phyloP scores from a whole-genome alignment of 345 rosid species.

The Dipteronia dyeriana region DNA sequence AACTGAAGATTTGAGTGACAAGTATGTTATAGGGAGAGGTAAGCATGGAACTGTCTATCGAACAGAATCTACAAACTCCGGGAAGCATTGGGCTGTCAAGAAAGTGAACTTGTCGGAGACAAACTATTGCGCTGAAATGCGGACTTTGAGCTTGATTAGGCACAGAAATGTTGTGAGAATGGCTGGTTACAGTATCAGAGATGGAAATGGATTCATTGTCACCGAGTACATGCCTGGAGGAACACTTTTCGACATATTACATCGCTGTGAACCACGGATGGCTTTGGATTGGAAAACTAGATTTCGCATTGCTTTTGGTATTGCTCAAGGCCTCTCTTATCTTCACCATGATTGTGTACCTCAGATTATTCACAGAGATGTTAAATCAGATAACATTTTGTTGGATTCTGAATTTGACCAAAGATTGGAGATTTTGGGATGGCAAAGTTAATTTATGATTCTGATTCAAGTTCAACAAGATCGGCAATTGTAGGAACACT shows the following conservation, averaged over 20 bases:
- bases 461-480: conserved; percentile 29
- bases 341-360: conserved; percentile 49
- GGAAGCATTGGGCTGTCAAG: conserved; percentile 42
- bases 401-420: conserved; percentile 41
- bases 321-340: conserved; percentile 45
- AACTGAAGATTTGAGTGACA: conserved; percentile 38
- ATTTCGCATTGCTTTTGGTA: conserved; percentile 34
- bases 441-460: conserved; percentile 31
- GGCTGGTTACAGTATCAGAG: conserved; percentile 37
- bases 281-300: conserved; percentile 35
- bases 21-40: conserved; percentile 43
- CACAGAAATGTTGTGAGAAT: conserved; percentile 37
- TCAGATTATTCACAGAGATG: conserved; percentile 41
- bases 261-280: conserved; percentile 22
- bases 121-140: conserved; percentile 34
- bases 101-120: conserved; percentile 36
- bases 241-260: conserved; percentile 34
- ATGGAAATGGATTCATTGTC: conserved; percentile 34
- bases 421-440: conserved; percentile 45
- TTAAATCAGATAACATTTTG: conserved; percentile 38
- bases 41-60: conserved; percentile 45
- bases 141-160: conserved; percentile 32
- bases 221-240: conserved; percentile 43
- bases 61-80: conserved; percentile 28
- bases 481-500: conserved; percentile 39